Evolutionary conservation across 2,329 filamentous ascomycete species (phyloP).

Genomic region (Clarireedia homoeocarpa): DNA sequence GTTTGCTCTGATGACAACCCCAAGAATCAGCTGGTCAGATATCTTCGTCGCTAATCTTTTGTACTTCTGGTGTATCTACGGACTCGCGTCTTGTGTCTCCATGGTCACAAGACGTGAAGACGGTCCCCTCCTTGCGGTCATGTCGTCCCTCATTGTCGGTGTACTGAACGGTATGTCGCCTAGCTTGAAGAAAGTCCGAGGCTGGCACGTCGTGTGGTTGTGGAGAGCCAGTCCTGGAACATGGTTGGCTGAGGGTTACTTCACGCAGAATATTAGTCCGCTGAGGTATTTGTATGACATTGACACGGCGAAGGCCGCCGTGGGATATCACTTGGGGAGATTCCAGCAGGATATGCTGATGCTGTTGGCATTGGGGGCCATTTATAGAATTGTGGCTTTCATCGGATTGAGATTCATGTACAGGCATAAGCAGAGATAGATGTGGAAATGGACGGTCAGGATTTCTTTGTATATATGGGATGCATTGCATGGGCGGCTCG

Average conservation of each 20-base stretch:
- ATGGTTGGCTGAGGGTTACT: slow-evolving; percentile 50
- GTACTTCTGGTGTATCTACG: slow-evolving; percentile 37
- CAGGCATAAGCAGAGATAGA: slow-evolving; percentile 21
- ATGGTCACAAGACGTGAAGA: slow-evolving; percentile 49
- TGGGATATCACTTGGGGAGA: slow-evolving; percentile 40
- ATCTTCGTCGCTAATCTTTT: slow-evolving; percentile 46
- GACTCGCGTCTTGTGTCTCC: slow-evolving; percentile 42
- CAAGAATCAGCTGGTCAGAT: slow-evolving; percentile 24
- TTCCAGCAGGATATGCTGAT: slow-evolving; percentile 39
- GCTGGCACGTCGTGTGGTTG: slow-evolving; percentile 45
- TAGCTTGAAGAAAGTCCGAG: slow-evolving; percentile 36
- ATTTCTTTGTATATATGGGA: neutral
- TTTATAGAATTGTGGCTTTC: slow-evolving; percentile 36
- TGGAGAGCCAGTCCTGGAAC: slow-evolving; percentile 41
- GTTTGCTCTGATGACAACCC: slow-evolving; percentile 2
- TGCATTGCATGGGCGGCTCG: no score
- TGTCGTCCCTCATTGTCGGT: slow-evolving; percentile 45
- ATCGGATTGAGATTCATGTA: slow-evolving; percentile 30
- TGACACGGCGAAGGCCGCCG: slow-evolving; percentile 35
- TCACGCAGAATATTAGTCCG: slow-evolving; percentile 42
- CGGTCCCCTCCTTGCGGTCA: slow-evolving; percentile 47
- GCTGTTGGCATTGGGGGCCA: slow-evolving; percentile 26
- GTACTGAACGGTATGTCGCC: slow-evolving; percentile 48
- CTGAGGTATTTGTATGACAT: slow-evolving; percentile 44
- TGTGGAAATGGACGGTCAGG: neutral